These are phyloP conservation scores for Pseudomassariella vexata DNA, from an alignment of 2,329 filamentous ascomycete genomes.

Conservation along the genomic window DNA sequence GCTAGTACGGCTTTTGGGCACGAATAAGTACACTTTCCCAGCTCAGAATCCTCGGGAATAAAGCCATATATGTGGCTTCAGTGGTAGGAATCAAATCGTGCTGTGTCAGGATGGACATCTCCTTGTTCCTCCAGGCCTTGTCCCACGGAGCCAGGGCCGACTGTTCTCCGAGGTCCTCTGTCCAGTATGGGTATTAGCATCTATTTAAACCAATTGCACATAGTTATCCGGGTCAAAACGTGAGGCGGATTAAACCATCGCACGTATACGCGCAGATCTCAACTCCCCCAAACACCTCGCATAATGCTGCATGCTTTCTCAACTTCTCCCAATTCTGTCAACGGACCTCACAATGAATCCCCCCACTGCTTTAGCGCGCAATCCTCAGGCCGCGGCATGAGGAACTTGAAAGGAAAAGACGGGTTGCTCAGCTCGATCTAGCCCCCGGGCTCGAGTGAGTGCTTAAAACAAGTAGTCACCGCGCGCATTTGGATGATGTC, in stretches of 20 bases:
- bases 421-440: slow-evolving; percentile 20
- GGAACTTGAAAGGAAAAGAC: slow-evolving; percentile 17
- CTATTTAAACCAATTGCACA: too few relatives aligned
- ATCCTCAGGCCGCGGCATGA: slow-evolving; percentile 13
- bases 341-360: slow-evolving; percentile 14
- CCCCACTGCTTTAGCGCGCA: slow-evolving; percentile 17
- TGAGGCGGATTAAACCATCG: too few relatives aligned
- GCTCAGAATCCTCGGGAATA: too few relatives aligned
- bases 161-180: slow-evolving; percentile 11
- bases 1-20: too few relatives aligned
- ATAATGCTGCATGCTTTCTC: slow-evolving; percentile 15
- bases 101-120: slow-evolving; percentile 15
- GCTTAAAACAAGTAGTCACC: slow-evolving; percentile 16
- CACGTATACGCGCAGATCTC: slow-evolving; percentile 14
- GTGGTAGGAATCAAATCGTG: slow-evolving; percentile 13
- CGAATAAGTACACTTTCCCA: too few relatives aligned
- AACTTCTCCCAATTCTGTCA: slow-evolving; percentile 13
- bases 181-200: too few relatives aligned
- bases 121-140: slow-evolving; percentile 14
- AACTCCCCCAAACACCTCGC: slow-evolving; percentile 13
- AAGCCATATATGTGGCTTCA: too few relatives aligned
- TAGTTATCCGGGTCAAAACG: too few relatives aligned
- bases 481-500: slow-evolving; percentile 19
- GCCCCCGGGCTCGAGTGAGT: slow-evolving; percentile 17
- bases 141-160: slow-evolving; percentile 17